These are phyloP conservation scores for Rhodosporidiobolus odoratus DNA, from an alignment of 768 basidiomycete genomes.

Conservation along the genomic window DNA sequence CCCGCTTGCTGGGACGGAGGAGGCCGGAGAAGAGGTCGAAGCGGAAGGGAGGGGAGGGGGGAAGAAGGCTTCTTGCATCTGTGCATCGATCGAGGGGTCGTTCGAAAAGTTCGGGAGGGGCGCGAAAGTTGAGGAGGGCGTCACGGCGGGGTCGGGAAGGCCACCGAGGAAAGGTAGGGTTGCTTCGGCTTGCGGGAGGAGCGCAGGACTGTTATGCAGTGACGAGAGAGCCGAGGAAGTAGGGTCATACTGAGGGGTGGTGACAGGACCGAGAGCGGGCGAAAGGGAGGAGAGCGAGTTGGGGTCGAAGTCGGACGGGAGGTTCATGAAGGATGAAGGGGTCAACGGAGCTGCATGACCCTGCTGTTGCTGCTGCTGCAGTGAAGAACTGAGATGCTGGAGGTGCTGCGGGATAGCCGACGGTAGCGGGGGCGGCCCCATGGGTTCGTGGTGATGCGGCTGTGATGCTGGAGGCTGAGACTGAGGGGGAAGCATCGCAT, in stretches of 20 bases:
- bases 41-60: background rate
- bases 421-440: constrained; percentile 35
- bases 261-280: background rate
- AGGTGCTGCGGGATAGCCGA: background rate
- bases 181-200: constrained; percentile 13
- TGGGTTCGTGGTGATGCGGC: constrained; percentile 21
- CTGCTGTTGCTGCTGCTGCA: background rate
- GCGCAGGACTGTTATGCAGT: constrained; percentile 18
- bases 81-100: no score
- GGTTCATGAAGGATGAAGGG: constrained; percentile 86
- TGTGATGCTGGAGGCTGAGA: background rate
- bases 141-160: background rate
- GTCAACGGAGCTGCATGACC: constrained; percentile 80
- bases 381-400: background rate
- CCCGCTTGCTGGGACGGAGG: no score
- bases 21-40: no score
- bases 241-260: background rate
- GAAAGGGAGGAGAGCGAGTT: constrained; percentile 26
- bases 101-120: no score
- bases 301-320: constrained; percentile 47
- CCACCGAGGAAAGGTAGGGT: background rate
- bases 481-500: background rate
- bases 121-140: background rate
- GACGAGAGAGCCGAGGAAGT: constrained; percentile 6
- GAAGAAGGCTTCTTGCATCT: background rate